phyloP scores from a whole-genome alignment of 169 alveolate genomes.

The Eimeria nieschulzi region DNA sequence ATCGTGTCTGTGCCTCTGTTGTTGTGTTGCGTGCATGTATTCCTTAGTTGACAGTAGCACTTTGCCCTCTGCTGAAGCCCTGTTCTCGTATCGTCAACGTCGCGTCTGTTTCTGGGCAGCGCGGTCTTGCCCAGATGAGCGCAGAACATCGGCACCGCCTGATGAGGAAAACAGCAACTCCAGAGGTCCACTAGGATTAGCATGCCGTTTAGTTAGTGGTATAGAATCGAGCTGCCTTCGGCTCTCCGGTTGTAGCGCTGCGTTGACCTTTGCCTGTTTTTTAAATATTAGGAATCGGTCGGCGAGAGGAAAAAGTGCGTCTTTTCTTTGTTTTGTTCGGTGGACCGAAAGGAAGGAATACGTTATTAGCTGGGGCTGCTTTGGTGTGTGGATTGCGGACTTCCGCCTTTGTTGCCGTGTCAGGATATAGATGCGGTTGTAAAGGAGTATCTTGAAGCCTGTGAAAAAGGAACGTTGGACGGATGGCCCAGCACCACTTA shows the following conservation, averaged over 20 bases:
- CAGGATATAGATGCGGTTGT: slow-evolving; percentile 27
- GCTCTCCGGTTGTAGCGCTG: too few relatives aligned
- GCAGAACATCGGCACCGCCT: slow-evolving; percentile 38
- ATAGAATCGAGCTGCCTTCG: too few relatives aligned
- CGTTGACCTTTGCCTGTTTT: too few relatives aligned
- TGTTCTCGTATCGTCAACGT: slow-evolving; percentile 47
- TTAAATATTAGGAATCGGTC: too few relatives aligned
- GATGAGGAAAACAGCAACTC: not conserved
- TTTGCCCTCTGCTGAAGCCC: not conserved
- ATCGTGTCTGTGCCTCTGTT: too few relatives aligned
- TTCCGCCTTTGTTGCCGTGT: not conserved
- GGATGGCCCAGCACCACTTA: slow-evolving; percentile 29
- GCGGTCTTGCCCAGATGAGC: slow-evolving; percentile 16
- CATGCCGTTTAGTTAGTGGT: too few relatives aligned
- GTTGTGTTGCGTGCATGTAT: too few relatives aligned
- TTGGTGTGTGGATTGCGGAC: too few relatives aligned
- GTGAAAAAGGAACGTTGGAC: not conserved
- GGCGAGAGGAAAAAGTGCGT: too few relatives aligned
- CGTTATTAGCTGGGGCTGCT: too few relatives aligned
- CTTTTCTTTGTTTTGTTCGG: too few relatives aligned
- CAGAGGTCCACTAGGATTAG: not conserved
- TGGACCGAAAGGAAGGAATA: too few relatives aligned
- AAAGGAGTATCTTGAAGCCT: not conserved
- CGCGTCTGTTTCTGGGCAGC: slow-evolving; percentile 38
- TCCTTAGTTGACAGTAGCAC: not conserved